Base-by-base conservation (phyloP, 805 yeast genomes). In the Scheffersomyces stipitis region DNA sequence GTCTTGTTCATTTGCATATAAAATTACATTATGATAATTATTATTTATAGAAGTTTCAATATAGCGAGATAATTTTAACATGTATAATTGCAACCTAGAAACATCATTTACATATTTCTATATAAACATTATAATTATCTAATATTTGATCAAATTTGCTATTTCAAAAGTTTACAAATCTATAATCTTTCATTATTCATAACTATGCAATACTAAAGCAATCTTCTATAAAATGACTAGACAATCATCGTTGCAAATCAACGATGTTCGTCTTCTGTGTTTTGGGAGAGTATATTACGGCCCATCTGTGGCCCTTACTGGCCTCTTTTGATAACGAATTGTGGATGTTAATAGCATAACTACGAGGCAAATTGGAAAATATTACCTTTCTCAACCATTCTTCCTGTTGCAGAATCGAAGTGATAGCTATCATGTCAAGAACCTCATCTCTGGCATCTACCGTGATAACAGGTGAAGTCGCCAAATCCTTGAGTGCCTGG, bases 311-410 rank as follows among this genome's bases (percentile, higher is more conserved):
- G 2, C 90, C 88, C 51, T 79, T 78, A 1, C 78, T 51, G 2
- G 83, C 79, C 48, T 91, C 98, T 48, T 83, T 87, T 3, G 75
- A 66, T 33, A 91, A 69, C 1, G 87, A 77, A 44, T 76, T 80
- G 57, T 84, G 84, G 10, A 93, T 82, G 38, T 80, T 81, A 14
- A 78, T 64, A 7, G 91, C 82, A 62, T 84, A 90, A 37, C 89
- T 87, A 57, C 88, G 73, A 12, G 96, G 95, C 3, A 93, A 69
- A 49, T 80, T 85, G 3, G 84, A 77, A 14, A 91, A 88, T 5
- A 90, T 86, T 4, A 91, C 88, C 47, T 86, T 84, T 49, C 95
- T 75, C 35, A 83, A 66, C 87, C 88, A 82, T 70, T 86, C 91
- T 43, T 87, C 95, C 33, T 79, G 81, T 44, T 79, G 88, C 18